These are phyloP conservation scores for Zygoascus biomembranicola DNA, from an alignment of 805 yeast species.

Conservation along the genomic window DNA sequence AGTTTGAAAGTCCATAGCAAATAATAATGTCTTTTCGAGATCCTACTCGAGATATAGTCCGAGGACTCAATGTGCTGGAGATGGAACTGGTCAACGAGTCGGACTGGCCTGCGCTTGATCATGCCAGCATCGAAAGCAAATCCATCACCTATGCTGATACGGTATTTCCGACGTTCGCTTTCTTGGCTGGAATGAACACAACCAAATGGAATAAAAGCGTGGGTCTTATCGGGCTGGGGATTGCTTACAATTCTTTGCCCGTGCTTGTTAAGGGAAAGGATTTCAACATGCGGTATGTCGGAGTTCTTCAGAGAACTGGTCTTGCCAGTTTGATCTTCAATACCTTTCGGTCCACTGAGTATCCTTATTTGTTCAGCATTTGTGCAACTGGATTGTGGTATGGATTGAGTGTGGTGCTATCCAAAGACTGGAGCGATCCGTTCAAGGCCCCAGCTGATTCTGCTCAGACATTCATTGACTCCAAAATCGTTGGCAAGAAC, in stretches of 20 bases:
- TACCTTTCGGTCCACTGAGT: slow-evolving; percentile 3
- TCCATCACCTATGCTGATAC: slow-evolving; percentile 24
- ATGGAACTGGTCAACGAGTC: slow-evolving; percentile 23
- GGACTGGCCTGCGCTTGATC: slow-evolving; percentile 10
- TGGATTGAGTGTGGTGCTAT: slow-evolving; percentile 18
- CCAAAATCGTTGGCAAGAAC: slow-evolving; percentile 16
- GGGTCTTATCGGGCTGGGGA: slow-evolving; percentile 23
- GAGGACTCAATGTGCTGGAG: slow-evolving; percentile 25
- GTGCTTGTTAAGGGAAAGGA: slow-evolving; percentile 2
- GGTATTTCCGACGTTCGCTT: slow-evolving; percentile 25
- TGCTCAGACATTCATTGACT: slow-evolving; percentile 29
- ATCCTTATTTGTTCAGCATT: slow-evolving; percentile 15
- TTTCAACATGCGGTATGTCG: slow-evolving; percentile 18
- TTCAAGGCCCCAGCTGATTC: slow-evolving; percentile 21
- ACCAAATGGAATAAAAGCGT: slow-evolving; percentile 14
- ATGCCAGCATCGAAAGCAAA: slow-evolving; percentile 19
- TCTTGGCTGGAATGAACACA: slow-evolving; percentile 23
- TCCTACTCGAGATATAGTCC: slow-evolving; percentile 20
- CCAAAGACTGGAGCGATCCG: slow-evolving; percentile 22
- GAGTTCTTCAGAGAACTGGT: slow-evolving; percentile 27
- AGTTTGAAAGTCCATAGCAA: not conserved
- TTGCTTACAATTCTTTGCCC: slow-evolving; percentile 20
- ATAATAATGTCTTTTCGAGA: slow-evolving; percentile 16
- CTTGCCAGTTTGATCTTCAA: slow-evolving; percentile 19
- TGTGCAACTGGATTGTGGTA: slow-evolving; percentile 24